Base-by-base conservation (phyloP, 2,329 filamentous ascomycete species). In the Fusarium sp. region DNA sequence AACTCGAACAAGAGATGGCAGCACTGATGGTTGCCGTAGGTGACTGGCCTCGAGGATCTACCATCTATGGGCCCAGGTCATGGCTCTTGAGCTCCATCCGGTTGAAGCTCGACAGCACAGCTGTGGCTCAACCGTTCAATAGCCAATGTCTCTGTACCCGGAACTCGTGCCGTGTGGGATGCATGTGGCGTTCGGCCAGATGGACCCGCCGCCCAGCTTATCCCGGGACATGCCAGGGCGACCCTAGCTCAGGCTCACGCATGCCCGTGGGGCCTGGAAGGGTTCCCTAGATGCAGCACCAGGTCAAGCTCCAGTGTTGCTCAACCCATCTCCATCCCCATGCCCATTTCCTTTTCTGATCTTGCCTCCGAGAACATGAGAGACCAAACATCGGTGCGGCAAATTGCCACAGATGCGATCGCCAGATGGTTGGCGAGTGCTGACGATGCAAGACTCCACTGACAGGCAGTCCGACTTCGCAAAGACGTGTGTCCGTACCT, bases 141-240 rank as follows among this genome's bases (percentile, higher is more conserved):
- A 35, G 30, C 41, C 43, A 60, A 57, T 30, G 50, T 48, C 52
- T 60, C 45, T 66, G 59, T 58, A 74, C 62, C 72, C 60, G 66
- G 69, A 76, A 78, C 72, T 67, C 66, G 43, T 73, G 68, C 65
- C 70, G 70, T 64, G 77, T 71, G 74, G 70, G 72, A 76, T 68
- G 69, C 63, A 77, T 76, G 74, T 72, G 74, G 71, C 72, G 73
- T 73, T 75, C 66, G 68, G 75, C 61, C 72, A 79, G 64, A 75
- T 76, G 73, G 64, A 64, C 72, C 76, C 76, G 68, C 72, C 61
- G 48, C 66, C 70, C 71, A 74, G 61, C 68, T 58, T 70, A 74
- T 70, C 66, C 75, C 70, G 39, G 68, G 54, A 67, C 23, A 63
- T 65, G 66, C 67, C 73, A 77, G 76, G 77, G 59, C 65, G 48